Base-by-base conservation (phyloP, 768 basidiomycete species). In the Suillus subluteus region DNA sequence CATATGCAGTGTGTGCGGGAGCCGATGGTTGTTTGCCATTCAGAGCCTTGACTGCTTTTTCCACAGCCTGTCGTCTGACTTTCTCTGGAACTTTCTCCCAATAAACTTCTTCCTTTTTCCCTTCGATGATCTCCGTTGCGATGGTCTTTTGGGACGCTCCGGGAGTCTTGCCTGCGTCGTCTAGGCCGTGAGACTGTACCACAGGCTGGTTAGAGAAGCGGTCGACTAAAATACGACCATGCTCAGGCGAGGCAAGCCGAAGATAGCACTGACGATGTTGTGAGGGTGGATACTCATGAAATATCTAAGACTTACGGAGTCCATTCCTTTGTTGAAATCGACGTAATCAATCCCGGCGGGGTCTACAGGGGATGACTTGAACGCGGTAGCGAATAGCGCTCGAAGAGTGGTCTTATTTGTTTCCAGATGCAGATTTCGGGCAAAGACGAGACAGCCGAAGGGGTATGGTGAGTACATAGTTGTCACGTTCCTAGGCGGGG, bases 401-500 rank as follows among this genome's bases (percentile, higher is more conserved):
- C 87, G 89, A 18, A 95, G 80, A 0, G 91, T 89, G 0, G 94
- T 94, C 75, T 94, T 94, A 74, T 94, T 95, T 35, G 92, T 92
- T 65, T 88, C 87, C 3, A 86, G 80, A 66, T 94, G 90, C 9
- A 95, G 72, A 73, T 92, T 84, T 52, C 88, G 87, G 7, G 87
- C 85, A 72, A 90, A 91, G 38, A 92, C 81, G 9, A 95, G 86
- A 65, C 91, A 92, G 37, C 84, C 81, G 5, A 76, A 79, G 0
- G 93, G 94, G 71, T 84, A 92, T 2, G 82, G 76, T 13, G 85
- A 83, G 0, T 61, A 63, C 0, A 13, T 35, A 3, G 68, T 72
- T 3, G 70, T 78, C 26, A 58, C 23, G 15, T 58, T 30, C 30
- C 41, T 16, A 65, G 59, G 37, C 30, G 62, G 40, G 44, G 9